Evolutionary conservation across 208 protist genomes (phyloP), one percentile per base, ranked within the genome.

Genomic region (Leishmania mexicana): DNA sequence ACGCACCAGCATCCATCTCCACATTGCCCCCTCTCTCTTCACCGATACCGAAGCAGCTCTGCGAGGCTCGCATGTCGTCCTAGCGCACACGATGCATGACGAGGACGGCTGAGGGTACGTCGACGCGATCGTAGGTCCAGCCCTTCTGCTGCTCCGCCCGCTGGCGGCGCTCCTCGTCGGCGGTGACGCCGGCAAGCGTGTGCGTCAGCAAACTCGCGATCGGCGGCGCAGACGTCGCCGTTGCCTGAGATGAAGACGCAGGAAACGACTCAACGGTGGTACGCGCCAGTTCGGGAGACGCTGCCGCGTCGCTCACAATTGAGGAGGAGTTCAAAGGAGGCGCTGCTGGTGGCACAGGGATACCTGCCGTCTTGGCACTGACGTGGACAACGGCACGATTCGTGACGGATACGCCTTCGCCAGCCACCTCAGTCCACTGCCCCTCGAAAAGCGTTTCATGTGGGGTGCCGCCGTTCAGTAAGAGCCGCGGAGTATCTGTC

Each of bases 131-230:
- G 77, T 95, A 95, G 3, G 42, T 10, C 88, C 89, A 94, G 15
- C 77, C 83, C 45, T 81, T 77, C 47, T 75, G 79, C 51, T 86
- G 80, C 64, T 85, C 84, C 57, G 73, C 75, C 49, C 80, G 84
- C 35, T 31, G 31, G 15, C 70, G 71, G 3, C 92, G 90, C 31
- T 81, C 81, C 71, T 94, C 94, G 75, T 97, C 94, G 1, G 91
- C 89, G 28, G 87, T 94, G 31, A 95, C 76, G 54, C 94, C 94
- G 4, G 81, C 90, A 17, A 73, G 42, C 0, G 85, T 79, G 67
- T 97, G 94, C 15, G 87, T 80, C 31, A 97, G 81, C 17, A 97
- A 76, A 85, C 92, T 97, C n/a, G 90, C 79, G 28, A 95, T 86
- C 35, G 45, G n/a, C 31, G 11, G 49, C 35, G 57, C 28, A 19